These are phyloP conservation scores for Ambrosiella beaveri DNA, from an alignment of 2,329 filamentous ascomycete genomes.

Conservation along the genomic window DNA sequence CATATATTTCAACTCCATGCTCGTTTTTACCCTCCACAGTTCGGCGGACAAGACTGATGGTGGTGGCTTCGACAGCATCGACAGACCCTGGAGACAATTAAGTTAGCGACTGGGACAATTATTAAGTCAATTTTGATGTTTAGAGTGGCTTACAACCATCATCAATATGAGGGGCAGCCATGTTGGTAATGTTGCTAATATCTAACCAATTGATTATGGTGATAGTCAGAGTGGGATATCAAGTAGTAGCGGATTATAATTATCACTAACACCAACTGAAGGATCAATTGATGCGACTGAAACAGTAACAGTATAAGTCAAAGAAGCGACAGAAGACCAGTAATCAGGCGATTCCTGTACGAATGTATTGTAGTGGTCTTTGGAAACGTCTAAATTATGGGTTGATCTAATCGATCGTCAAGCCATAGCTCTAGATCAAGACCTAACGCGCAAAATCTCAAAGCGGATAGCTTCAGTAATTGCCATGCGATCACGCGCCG, in stretches of 20 bases:
- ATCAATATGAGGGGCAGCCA: constrained; percentile 2
- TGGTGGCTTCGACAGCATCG: constrained; percentile 44
- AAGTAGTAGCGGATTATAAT: not conserved
- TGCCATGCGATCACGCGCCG: not conserved
- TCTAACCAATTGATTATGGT: not conserved
- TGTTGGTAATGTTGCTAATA: not conserved
- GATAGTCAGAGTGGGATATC: not conserved
- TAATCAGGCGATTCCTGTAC: too few species aligned
- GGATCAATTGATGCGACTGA: too few species aligned
- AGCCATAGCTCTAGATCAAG: not conserved
- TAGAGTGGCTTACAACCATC: constrained; percentile 10
- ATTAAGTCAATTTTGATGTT: not conserved
- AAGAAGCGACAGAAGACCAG: too few species aligned
- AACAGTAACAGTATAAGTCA: too few species aligned
- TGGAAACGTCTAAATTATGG: not conserved
- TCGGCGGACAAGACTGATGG: constrained; percentile 37
- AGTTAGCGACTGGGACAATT: constrained; percentile 14
- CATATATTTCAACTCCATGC: constrained; percentile 24
- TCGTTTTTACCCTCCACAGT: constrained; percentile 22
- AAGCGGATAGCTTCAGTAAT: not conserved
- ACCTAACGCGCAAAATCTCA: not conserved
- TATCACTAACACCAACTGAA: too few species aligned
- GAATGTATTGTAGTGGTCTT: too few species aligned
- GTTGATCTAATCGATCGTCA: not conserved
- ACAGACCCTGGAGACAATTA: constrained; percentile 31